Conservation (phyloP, 2,329 filamentous ascomycete species). For the Aspergillus intermedius region DNA sequence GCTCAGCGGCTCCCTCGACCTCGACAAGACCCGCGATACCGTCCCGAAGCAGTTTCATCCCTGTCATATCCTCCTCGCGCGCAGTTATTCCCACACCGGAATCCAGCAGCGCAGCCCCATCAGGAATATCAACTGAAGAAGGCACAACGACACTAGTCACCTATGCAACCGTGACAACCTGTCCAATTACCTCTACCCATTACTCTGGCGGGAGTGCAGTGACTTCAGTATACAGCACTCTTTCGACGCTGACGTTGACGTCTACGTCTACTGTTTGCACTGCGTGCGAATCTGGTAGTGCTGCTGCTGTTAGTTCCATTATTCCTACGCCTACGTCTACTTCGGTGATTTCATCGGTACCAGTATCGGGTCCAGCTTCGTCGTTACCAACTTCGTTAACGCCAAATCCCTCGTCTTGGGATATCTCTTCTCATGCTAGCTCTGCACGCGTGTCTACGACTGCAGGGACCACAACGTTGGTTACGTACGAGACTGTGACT, state of each 20-base stretch:
- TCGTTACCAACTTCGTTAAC: too few species aligned
- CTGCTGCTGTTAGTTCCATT: too few species aligned
- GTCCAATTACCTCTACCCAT: slow-evolving; percentile 26
- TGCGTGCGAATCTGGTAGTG: slow-evolving; percentile 4
- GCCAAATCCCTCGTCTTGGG: too few species aligned
- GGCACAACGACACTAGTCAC: slow-evolving; percentile 11
- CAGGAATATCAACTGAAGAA: slow-evolving; percentile 1
- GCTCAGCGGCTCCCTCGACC: neutral
- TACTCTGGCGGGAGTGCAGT: slow-evolving; percentile 46
- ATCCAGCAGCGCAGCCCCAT: too few species aligned
- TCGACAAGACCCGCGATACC: neutral
- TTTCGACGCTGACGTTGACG: slow-evolving; percentile 42
- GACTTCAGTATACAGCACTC: slow-evolving; percentile 50
- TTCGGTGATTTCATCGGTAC: too few species aligned
- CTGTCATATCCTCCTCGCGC: too few species aligned
- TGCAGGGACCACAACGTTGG: neutral
- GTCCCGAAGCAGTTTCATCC: too few species aligned
- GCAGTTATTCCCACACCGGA: too few species aligned
- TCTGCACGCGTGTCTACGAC: too few species aligned
- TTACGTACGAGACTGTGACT: neutral
- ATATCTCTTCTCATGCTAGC: too few species aligned
- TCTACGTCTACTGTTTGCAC: slow-evolving; percentile 14
- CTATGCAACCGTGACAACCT: slow-evolving; percentile 25
- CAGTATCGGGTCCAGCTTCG: too few species aligned
- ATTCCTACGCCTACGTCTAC: too few species aligned